Evolutionary conservation across 176 grass and related monocot genomes (phyloP).

Genomic region (Saccharum spontaneum): DNA sequence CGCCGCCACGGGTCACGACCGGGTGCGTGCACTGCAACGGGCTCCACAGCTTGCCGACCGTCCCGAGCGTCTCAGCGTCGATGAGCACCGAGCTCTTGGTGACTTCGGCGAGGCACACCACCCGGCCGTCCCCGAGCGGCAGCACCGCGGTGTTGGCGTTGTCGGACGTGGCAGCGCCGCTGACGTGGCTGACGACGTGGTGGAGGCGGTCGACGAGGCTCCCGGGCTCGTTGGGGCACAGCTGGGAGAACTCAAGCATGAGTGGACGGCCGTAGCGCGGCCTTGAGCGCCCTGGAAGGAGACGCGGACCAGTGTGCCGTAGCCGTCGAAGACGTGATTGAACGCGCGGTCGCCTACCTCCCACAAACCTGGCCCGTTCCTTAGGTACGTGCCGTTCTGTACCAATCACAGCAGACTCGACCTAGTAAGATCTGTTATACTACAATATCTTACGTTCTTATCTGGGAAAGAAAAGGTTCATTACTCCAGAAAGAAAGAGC

Average conservation of each 20-base stretch:
- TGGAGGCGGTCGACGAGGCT: slow-evolving; percentile 15
- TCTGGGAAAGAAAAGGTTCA: no score
- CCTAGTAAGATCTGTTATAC: no score
- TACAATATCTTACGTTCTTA: no score
- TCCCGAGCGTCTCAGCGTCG: slow-evolving; percentile 50
- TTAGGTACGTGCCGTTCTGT: slow-evolving; percentile 66
- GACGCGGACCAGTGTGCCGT: slow-evolving; percentile 66
- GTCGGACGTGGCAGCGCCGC: slow-evolving; percentile 35
- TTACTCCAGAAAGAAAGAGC: no score
- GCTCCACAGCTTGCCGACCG: slow-evolving; percentile 41
- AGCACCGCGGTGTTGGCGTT: slow-evolving; percentile 61
- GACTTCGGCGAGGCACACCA: slow-evolving; percentile 53
- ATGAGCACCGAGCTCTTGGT: slow-evolving; percentile 49
- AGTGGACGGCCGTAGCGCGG: not conserved
- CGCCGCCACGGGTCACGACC: slow-evolving; percentile 36
- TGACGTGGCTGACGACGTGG: slow-evolving; percentile 22
- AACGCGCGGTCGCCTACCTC: slow-evolving; percentile 53
- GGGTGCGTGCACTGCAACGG: slow-evolving; percentile 58
- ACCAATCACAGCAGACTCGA: not conserved
- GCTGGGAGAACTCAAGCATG: slow-evolving; percentile 57
- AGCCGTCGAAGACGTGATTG: slow-evolving; percentile 72
- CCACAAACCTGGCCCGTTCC: slow-evolving; percentile 37
- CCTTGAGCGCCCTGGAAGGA: slow-evolving; percentile 26
- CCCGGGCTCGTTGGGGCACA: slow-evolving; percentile 6
- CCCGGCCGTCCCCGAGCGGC: slow-evolving; percentile 58